Evolutionary conservation across 2,329 filamentous ascomycete genomes (phyloP).

Genomic region (Phaeosphaeriaceae sp.): DNA sequence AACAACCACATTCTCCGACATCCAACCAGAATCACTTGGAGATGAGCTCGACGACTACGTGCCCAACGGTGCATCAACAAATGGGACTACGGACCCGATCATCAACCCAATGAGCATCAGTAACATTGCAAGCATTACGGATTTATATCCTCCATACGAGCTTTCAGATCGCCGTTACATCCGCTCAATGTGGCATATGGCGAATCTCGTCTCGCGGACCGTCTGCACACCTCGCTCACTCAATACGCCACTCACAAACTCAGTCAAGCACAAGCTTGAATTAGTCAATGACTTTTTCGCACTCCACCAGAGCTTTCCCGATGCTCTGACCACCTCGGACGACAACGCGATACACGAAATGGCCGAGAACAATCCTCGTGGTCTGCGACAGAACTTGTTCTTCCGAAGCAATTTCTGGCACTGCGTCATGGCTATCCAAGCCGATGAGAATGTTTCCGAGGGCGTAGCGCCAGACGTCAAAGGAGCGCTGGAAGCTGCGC

Average conservation of each 20-base stretch:
- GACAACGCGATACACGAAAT: conserved; percentile 65
- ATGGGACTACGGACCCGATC: conserved; percentile 49
- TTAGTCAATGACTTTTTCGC: conserved; percentile 74
- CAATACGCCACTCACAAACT: conserved; percentile 74
- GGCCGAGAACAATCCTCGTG: conserved; percentile 68
- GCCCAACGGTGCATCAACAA: conserved; percentile 64
- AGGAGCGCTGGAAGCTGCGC: conserved; percentile 76
- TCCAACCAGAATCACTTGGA: conserved; percentile 75
- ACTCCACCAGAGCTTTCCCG: conserved; percentile 76
- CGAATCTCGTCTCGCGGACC: conserved; percentile 78
- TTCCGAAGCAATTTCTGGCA: conserved; percentile 85
- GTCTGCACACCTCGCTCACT: conserved; percentile 79
- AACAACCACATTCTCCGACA: conserved; percentile 80
- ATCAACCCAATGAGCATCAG: conserved; percentile 62
- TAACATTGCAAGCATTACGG: conserved; percentile 53
- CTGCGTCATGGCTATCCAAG: conserved; percentile 80
- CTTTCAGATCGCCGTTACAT: conserved; percentile 63
- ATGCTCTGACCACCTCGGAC: conserved; percentile 74
- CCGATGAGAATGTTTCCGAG: conserved; percentile 69
- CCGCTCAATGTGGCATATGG: conserved; percentile 79
- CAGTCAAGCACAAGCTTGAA: conserved; percentile 72
- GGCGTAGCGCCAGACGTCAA: conserved; percentile 65
- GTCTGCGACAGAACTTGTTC: conserved; percentile 78
- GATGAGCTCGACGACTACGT: conserved; percentile 72
- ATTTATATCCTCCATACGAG: conserved; percentile 50